Conservation (phyloP, 345 rosid genomes). For the Litchi chinensis region DNA sequence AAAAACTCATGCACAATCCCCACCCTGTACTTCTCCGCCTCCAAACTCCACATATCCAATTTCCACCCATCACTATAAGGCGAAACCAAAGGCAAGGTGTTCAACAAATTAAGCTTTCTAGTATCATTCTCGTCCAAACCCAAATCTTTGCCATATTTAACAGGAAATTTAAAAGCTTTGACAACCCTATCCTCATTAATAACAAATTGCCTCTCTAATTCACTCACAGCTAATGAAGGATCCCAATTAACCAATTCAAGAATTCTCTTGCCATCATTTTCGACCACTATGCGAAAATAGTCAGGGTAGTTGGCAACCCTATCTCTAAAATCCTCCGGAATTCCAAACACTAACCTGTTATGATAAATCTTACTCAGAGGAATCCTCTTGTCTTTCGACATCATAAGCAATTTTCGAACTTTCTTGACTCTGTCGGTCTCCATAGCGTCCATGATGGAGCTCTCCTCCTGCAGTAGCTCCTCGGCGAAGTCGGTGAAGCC, state of each 20-base stretch:
- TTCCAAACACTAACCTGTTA: conserved; percentile 68
- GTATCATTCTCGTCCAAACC: conserved; percentile 53
- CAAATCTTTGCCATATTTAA: conserved; percentile 71
- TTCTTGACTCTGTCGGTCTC: conserved; percentile 63
- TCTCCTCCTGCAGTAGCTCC: conserved; percentile 63
- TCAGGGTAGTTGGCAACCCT: conserved; percentile 68
- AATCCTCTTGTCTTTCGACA: conserved; percentile 69
- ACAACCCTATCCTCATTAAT: conserved; percentile 63
- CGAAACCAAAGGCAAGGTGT: conserved; percentile 76
- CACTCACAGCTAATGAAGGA: conserved; percentile 60
- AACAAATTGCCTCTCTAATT: conserved; percentile 61
- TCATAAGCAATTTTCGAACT: conserved; percentile 76
- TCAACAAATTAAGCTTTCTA: conserved; percentile 57
- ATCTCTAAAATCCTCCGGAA: conserved; percentile 89
- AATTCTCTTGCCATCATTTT: conserved; percentile 62
- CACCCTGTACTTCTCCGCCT: conserved; percentile 87
- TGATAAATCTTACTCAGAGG: conserved; percentile 77
- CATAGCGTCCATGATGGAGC: conserved; percentile 50
- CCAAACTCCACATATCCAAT: conserved; percentile 70
- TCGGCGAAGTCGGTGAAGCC: conserved; percentile 80
- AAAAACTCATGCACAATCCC: conserved; percentile 86
- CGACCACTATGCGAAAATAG: conserved; percentile 53
- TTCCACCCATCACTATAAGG: conserved; percentile 76
- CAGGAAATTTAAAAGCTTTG: conserved; percentile 64
- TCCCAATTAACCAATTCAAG: conserved; percentile 87